Conservation (phyloP, 1,284 basidiomycete genomes). For the Rugosomyces carneus region DNA sequence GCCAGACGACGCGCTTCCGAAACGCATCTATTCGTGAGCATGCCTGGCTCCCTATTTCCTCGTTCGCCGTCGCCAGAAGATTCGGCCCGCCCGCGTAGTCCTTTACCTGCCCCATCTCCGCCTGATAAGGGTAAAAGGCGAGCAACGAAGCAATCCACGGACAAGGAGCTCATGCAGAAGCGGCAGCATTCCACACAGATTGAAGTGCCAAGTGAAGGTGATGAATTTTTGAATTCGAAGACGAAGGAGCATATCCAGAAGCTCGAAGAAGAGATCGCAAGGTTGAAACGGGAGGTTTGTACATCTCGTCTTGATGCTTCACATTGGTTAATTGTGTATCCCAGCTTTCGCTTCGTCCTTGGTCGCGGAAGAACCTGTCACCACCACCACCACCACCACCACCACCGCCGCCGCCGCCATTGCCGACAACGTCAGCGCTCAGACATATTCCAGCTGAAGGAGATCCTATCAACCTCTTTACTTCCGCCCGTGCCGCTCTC, state of each 20-base stretch:
- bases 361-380: constrained; percentile 11
- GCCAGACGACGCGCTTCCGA: background rate
- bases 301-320: constrained; percentile 4
- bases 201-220: too few relatives aligned
- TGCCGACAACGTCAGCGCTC: constrained; percentile 21
- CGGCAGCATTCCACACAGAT: too few relatives aligned
- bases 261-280: constrained; percentile 61
- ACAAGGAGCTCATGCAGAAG: too few relatives aligned
- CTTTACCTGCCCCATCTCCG: too few relatives aligned
- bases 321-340: background rate
- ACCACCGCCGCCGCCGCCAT: constrained; percentile 35
- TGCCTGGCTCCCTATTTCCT: constrained; percentile 75
- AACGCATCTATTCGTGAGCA: constrained; percentile 51
- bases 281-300: constrained; percentile 57
- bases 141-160: too few relatives aligned
- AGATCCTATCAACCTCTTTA: constrained; percentile 39
- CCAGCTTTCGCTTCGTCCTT: constrained; percentile 45
- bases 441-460: constrained; percentile 18
- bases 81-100: too few relatives aligned
- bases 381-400: constrained; percentile 39
- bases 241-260: constrained; percentile 52
- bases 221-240: constrained; percentile 35
- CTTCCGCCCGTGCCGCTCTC: constrained; percentile 54
- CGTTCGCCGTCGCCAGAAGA: constrained; percentile 62
- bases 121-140: constrained; percentile 48